Evolutionary conservation across 371 early-diverging fungal genomes (phyloP).

Genomic region (Rhizopus microsporus): DNA sequence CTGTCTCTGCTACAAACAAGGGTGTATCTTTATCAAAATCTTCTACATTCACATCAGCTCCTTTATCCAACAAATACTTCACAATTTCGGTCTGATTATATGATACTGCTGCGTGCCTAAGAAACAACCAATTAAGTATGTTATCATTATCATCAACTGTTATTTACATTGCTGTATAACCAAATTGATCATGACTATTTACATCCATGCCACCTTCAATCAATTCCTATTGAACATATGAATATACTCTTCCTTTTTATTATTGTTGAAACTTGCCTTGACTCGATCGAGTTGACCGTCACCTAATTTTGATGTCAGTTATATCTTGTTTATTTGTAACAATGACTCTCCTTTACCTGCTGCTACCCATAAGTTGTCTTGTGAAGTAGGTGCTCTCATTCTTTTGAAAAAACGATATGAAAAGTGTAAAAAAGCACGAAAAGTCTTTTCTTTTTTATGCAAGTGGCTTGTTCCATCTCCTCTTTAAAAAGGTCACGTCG

Average conservation of each 20-base stretch:
- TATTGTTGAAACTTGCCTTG: slow-evolving; percentile 26
- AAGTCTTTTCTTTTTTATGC: slow-evolving; percentile 3
- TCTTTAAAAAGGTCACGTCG: not conserved
- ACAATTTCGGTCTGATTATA: slow-evolving; percentile 63
- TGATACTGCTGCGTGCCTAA: slow-evolving; percentile 69
- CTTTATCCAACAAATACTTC: slow-evolving; percentile 50
- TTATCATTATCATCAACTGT: not conserved
- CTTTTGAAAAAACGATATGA: not conserved
- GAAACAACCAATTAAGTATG: not conserved
- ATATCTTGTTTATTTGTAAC: not conserved
- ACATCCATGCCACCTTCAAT: slow-evolving; percentile 47
- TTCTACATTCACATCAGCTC: slow-evolving; percentile 66
- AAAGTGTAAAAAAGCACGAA: not conserved
- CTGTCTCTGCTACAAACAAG: slow-evolving; percentile 79
- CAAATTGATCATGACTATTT: slow-evolving; percentile 70
- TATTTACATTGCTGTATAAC: slow-evolving; percentile 71
- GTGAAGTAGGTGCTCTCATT: slow-evolving; percentile 25
- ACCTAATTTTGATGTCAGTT: slow-evolving; percentile 17
- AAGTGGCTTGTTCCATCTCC: slow-evolving; percentile 6
- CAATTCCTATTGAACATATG: slow-evolving; percentile 30
- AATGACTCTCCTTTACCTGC: slow-evolving; percentile 33
- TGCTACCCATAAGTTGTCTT: slow-evolving; percentile 51
- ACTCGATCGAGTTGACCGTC: slow-evolving; percentile 51
- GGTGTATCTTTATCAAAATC: slow-evolving; percentile 89
- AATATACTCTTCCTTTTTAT: not conserved